Percentiles rank a stretch among this genome's conserved stretches.
phyloP scores from a whole-genome alignment of 2,329 filamentous ascomycete genomes.

The Nothophoma quercina region DNA sequence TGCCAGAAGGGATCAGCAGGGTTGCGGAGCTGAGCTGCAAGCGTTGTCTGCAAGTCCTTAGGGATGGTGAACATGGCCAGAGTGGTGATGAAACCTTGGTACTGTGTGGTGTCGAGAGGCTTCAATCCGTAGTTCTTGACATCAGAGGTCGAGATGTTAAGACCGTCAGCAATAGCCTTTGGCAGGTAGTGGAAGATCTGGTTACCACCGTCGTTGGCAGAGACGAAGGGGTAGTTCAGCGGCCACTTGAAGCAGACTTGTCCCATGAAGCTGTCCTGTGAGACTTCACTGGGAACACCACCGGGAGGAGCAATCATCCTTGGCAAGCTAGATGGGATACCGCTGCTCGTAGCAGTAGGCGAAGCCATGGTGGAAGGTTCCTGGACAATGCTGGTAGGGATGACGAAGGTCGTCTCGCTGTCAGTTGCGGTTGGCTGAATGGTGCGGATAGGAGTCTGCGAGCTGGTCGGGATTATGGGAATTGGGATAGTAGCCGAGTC shows the following conservation, averaged over 20 bases:
- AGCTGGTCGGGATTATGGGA: slow-evolving; percentile 30
- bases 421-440: slow-evolving; percentile 58
- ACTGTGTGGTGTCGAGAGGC: slow-evolving; percentile 75
- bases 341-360: slow-evolving; percentile 55
- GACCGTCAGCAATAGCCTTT: slow-evolving; percentile 70
- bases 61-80: slow-evolving; percentile 65
- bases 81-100: slow-evolving; percentile 82
- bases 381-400: slow-evolving; percentile 69
- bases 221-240: slow-evolving; percentile 85
- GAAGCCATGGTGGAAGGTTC: slow-evolving; percentile 58
- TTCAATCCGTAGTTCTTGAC: slow-evolving; percentile 75
- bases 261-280: slow-evolving; percentile 73
- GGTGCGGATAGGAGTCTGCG: slow-evolving; percentile 46
- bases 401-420: slow-evolving; percentile 55
- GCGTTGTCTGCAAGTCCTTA: slow-evolving; percentile 57
- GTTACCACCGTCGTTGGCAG: slow-evolving; percentile 73
- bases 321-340: slow-evolving; percentile 73
- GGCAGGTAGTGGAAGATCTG: slow-evolving; percentile 88
- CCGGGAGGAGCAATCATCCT: slow-evolving; percentile 76
- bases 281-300: slow-evolving; percentile 60
- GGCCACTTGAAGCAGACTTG: slow-evolving; percentile 84
- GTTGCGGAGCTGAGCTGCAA: slow-evolving; percentile 74
- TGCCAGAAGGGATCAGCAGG: slow-evolving; percentile 79
- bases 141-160: slow-evolving; percentile 59
- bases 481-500: slow-evolving; percentile 24